Evolutionary conservation across 306 rosid species (phyloP).

Genomic region (Vigna trinervia): DNA sequence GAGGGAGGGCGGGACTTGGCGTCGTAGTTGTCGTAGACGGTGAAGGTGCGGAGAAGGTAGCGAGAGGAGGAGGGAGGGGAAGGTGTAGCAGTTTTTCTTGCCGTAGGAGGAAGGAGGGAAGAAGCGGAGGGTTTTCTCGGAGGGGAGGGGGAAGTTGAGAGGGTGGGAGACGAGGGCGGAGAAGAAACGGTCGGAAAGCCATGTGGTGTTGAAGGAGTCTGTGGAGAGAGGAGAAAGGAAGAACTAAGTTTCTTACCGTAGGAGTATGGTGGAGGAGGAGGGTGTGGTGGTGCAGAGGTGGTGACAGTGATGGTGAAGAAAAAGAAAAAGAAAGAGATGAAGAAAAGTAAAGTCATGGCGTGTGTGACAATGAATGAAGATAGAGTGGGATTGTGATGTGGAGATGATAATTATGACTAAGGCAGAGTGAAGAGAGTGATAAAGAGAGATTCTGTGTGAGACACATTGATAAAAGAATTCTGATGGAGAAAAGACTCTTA

Average conservation of each 20-base stretch:
- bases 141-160: constrained; percentile 62
- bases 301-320: constrained; percentile 27
- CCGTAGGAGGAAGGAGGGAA: constrained; percentile 75
- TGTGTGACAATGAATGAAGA: constrained; percentile 23
- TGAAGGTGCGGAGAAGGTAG: constrained; percentile 83
- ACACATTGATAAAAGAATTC: too few relatives aligned
- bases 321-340: neutral
- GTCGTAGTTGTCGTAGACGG: constrained; percentile 94
- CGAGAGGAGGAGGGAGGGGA: constrained; percentile 60
- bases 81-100: constrained; percentile 86
- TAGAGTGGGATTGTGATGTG: neutral
- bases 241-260: constrained; percentile 49
- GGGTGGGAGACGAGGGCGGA: constrained; percentile 83
- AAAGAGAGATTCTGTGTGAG: too few relatives aligned
- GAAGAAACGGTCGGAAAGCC: constrained; percentile 88
- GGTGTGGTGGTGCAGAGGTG: constrained; percentile 28
- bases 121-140: constrained; percentile 87
- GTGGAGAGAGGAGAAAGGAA: constrained; percentile 34
- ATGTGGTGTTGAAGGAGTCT: constrained; percentile 66
- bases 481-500: too few relatives aligned
- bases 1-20: constrained; percentile 84
- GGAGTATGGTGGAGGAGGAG: constrained; percentile 39
- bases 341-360: constrained; percentile 11
- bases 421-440: neutral
- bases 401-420: neutral